phyloP scores from a whole-genome alignment of 2,329 filamentous ascomycete species.

The Magnaporthales sp. region DNA sequence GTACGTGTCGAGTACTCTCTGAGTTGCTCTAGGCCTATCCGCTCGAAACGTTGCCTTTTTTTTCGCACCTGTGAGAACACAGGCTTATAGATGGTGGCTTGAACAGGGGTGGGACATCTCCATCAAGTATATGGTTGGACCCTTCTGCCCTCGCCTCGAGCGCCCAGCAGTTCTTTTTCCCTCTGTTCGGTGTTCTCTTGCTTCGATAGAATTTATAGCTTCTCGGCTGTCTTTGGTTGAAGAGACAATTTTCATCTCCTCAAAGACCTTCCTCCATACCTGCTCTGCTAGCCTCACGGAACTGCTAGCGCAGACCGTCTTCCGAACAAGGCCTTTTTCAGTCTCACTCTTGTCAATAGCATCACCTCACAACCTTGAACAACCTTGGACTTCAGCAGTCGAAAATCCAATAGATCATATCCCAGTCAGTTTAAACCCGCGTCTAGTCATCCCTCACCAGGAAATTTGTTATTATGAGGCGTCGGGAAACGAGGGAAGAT shows the following conservation, averaged over 20 bases:
- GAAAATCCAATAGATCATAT: neutral
- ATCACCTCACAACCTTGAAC: neutral
- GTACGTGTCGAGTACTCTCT: neutral
- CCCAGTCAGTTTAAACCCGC: neutral
- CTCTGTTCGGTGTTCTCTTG: neutral
- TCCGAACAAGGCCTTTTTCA: neutral
- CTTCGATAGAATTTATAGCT: neutral
- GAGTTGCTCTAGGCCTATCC: neutral
- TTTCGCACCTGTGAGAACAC: neutral
- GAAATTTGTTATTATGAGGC: neutral
- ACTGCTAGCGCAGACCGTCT: neutral
- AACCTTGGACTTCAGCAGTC: neutral
- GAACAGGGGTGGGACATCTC: neutral
- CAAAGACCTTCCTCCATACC: neutral
- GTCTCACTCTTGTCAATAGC: neutral
- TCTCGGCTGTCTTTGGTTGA: neutral
- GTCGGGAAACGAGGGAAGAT: neutral
- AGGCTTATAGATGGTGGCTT: neutral
- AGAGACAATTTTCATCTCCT: neutral
- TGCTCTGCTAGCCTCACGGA: neutral
- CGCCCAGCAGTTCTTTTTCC: neutral
- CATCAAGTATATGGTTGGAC: neutral
- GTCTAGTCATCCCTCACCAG: neutral
- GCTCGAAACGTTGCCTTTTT: neutral
- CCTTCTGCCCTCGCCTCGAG: neutral